Evolutionary conservation across 805 yeast species (phyloP).

Genomic region (Candida lessepsii): DNA sequence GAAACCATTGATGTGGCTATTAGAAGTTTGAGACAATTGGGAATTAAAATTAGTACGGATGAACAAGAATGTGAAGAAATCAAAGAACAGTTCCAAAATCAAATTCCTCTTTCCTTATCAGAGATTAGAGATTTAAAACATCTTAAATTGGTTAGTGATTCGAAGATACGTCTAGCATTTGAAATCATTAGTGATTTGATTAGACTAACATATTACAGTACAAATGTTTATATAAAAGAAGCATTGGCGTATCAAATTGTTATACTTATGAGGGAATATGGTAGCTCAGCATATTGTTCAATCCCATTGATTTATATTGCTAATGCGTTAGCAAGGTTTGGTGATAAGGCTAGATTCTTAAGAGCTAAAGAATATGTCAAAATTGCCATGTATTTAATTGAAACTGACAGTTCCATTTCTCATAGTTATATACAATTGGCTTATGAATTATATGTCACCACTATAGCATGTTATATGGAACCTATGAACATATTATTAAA

Average conservation of each 20-base stretch:
- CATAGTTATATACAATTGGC: conserved; percentile 35
- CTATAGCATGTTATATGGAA: conserved; percentile 43
- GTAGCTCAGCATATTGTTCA: conserved; percentile 39
- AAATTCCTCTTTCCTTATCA: conserved; percentile 38
- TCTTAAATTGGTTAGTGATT: conserved; percentile 23
- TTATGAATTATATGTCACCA: conserved; percentile 41
- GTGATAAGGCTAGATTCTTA: conserved; percentile 28
- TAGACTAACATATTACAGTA: conserved; percentile 28
- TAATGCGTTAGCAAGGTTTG: conserved; percentile 24
- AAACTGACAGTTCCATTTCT: conserved; percentile 29
- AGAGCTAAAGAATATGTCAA: conserved; percentile 42
- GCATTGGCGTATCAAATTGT: conserved; percentile 34
- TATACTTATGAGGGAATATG: conserved; percentile 35
- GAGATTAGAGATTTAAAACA: conserved; percentile 34
- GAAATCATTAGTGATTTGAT: conserved; percentile 42
- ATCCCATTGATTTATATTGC: conserved; percentile 42
- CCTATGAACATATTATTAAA: conserved; percentile 36
- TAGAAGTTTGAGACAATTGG: conserved; percentile 33
- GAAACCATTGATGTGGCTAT: conserved; percentile 36
- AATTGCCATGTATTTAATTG: conserved; percentile 39
- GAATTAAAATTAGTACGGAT: conserved; percentile 30
- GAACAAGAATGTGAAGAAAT: conserved; percentile 22
- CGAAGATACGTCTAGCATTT: conserved; percentile 30
- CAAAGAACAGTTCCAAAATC: conserved; percentile 20
- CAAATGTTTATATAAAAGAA: conserved; percentile 25